Percentiles rank a stretch among this genome's conserved stretches.
Conservation (phyloP, 305 asterid species). For the Coffea humblotiana region DNA sequence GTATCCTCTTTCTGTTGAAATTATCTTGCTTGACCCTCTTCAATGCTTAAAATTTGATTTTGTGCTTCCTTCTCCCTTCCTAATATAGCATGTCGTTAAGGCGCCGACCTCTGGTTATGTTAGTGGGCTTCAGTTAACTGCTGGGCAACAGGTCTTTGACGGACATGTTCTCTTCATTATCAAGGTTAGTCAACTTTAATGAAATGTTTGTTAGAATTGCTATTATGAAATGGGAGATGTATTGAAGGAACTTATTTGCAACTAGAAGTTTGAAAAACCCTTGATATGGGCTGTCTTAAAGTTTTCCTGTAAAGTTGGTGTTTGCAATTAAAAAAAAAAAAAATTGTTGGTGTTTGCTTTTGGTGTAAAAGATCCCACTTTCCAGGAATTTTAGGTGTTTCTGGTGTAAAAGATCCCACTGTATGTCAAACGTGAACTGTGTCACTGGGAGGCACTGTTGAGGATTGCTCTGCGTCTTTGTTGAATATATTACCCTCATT, state of each 20-base stretch:
- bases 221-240: neutral
- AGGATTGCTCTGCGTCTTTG: neutral
- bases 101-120: constrained; percentile 66
- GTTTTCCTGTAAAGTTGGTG: neutral
- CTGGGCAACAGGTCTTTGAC: constrained; percentile 86
- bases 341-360: neutral
- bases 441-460: neutral
- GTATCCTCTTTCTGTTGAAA: constrained; percentile 16
- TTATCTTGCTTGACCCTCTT: constrained; percentile 15
- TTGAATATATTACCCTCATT: neutral
- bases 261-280: neutral
- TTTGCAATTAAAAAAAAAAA: too few relatives aligned
- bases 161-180: constrained; percentile 61
- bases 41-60: constrained; percentile 7
- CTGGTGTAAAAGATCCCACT: neutral
- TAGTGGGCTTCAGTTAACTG: constrained; percentile 60
- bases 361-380: neutral
- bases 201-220: neutral
- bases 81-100: constrained; percentile 85
- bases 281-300: neutral
- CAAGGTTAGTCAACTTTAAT: constrained; percentile 42
- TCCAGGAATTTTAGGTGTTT: neutral
- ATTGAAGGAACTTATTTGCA: neutral
- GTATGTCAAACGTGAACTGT: neutral
- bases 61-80: neutral